Base-by-base conservation (phyloP, 1,139 yeast genomes). In the Spencermartinsiella ligniputridi region DNA sequence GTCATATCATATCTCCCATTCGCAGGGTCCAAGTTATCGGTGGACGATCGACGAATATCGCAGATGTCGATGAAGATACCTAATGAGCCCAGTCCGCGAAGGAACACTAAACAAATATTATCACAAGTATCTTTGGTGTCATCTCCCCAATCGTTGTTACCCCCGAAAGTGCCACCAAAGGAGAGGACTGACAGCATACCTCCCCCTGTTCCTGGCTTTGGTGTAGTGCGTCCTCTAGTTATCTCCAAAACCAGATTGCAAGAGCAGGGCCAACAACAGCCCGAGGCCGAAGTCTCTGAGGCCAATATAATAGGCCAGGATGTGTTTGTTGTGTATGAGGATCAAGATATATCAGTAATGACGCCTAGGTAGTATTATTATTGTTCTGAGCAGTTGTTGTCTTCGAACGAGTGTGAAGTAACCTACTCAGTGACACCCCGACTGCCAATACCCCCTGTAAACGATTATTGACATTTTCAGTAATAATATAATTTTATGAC, bases 291-390 rank as follows among this genome's bases (percentile, higher is more conserved):
- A 27, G 25, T 8, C 25, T 22, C 25, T 6, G 32, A n/a, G 13
- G 15, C 13, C 15, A 8, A 6, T 5, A 27, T 27, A 5, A 27
- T 27, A 5, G 32, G 32, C 6, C 32, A 27, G 15, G 32, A 27
- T n/a, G 15, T 27, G 92, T 42, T 63, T 92, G 36, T 69, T 94
- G 50, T 83, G 92, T 64, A 90, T 89, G 35, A 84, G 92, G 59
- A 85, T 85, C 48, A 94, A 90, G 64, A 74, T 83, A 37, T 37
- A 17, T 13, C 40, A 6, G 11, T 37, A 16, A 37, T 37, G 40
- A 37, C 32, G 9, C 40, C 40, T 12, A 37, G 25, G 15, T 37
- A 25, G 13, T n/a, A n/a, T n/a, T n/a, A n/a, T n/a, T n/a, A n/a
- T n/a, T n/a, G n/a, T n/a, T n/a, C n/a, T n/a, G n/a, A n/a, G n/a